Evolutionary conservation across 192 early-diverging fungal species (phyloP).

Genomic region (Radiomyces spectabilis): DNA sequence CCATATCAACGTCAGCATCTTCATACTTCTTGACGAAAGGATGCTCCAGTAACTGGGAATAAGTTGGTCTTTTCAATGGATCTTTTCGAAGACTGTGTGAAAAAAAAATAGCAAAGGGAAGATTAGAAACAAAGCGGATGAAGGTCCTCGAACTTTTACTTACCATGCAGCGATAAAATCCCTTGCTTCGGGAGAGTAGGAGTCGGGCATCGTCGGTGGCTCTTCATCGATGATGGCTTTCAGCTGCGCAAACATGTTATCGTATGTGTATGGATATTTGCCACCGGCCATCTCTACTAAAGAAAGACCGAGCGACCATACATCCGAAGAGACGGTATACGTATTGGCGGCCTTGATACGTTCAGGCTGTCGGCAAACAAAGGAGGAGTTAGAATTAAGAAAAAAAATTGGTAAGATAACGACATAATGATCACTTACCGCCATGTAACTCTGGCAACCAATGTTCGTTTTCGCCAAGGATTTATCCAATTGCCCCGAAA

Average conservation of each 20-base stretch:
- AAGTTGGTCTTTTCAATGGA: constrained; percentile 61
- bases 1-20: constrained; percentile 69
- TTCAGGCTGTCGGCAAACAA: constrained; percentile 59
- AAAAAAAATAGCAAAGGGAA: not conserved
- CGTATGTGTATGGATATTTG: constrained; percentile 71
- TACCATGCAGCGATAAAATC: constrained; percentile 79
- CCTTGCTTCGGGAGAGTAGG: constrained; percentile 62
- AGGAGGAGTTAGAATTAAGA: not conserved
- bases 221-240: constrained; percentile 77
- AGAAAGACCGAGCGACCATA: constrained; percentile 89
- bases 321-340: constrained; percentile 86
- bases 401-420: not conserved
- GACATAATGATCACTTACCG: constrained; percentile 40
- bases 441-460: constrained; percentile 94
- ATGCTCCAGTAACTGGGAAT: constrained; percentile 69
- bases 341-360: constrained; percentile 64
- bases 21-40: constrained; percentile 68
- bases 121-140: not conserved
- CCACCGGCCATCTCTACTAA: constrained; percentile 80
- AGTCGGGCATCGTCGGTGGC: constrained; percentile 63
- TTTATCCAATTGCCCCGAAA: constrained; percentile 81
- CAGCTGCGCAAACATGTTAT: constrained; percentile 82
- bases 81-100: constrained; percentile 56
- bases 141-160: not conserved
- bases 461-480: constrained; percentile 91